Evolutionary conservation across 2,329 filamentous ascomycete species (phyloP), one percentile per base, ranked within the genome.

Genomic region (Podosphaera xanthii): DNA sequence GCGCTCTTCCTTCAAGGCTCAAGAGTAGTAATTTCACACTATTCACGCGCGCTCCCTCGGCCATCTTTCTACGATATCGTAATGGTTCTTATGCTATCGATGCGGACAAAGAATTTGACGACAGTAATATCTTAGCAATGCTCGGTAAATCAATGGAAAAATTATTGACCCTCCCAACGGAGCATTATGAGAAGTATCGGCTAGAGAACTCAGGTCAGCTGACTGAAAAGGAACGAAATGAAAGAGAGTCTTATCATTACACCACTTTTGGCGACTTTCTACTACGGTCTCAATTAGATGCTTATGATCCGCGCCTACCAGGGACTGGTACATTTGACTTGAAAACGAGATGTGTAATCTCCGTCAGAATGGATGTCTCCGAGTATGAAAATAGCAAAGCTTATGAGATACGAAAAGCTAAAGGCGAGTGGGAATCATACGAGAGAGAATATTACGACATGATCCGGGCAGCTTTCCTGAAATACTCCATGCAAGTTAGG

Each of bases 141-240:
- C 78, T 98, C 14, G 92, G 92, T 12, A 92, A 94, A 68, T 95
- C 90, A 0, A 89, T 98, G 82, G 92, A 98, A 71, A 96, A 97
- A 71, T 77, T 97, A 36, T 76, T 98, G 35, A 97, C 92, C 0
- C 71, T 92, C 22, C 79, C 86, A 1, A 90, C 82, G 59, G 80
- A 86, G 6, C 83, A 94, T 1, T 98, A 86, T 67, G 89, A 96
- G 71, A 83, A 83, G 63, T 97, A 94, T 69, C 80, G 88, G 58
- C 81, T 80, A 62, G 76, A 74, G 33, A 80, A 80, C 62, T 81
- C 82, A 1, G 79, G 84, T 63, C 76, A 84, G 66, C 78, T 94
- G 34, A 77, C 81, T 0, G 81, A 87, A 55, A 82, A 86, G 66
- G 81, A 90, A 67, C 80, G 81, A 34, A 79, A 82, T 57, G 80